These are phyloP conservation scores for Fraxinus sp. DNA, from an alignment of 305 asterid genomes.

Conservation along the genomic window DNA sequence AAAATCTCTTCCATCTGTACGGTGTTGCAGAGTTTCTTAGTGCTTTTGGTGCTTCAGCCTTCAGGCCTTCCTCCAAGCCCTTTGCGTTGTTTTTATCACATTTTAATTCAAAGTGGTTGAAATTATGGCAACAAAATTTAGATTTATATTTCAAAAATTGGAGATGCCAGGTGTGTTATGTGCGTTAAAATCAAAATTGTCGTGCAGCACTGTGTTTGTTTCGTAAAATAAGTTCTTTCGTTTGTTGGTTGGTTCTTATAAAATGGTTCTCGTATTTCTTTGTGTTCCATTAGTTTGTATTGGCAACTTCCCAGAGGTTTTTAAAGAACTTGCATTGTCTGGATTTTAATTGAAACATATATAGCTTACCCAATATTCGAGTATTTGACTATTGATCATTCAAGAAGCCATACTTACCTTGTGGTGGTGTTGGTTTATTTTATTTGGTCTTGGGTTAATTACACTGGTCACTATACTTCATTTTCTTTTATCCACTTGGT, in stretches of 20 bases:
- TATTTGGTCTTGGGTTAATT: neutral
- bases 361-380: neutral
- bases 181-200: neutral
- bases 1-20: conserved; percentile 46
- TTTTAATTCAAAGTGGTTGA: too few relatives aligned
- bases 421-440: neutral
- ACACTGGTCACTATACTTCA: neutral
- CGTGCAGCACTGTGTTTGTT: conserved; percentile 32
- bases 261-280: neutral
- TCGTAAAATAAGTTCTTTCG: conserved; percentile 20
- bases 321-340: neutral
- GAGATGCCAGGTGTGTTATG: too few relatives aligned
- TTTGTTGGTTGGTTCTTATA: conserved; percentile 2
- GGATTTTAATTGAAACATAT: neutral
- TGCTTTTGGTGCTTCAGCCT: conserved; percentile 58
- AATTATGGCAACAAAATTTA: too few relatives aligned
- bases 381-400: neutral
- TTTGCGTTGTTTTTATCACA: conserved; percentile 32
- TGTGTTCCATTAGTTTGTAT: neutral
- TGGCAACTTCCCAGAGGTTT: conserved; percentile 12
- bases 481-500: neutral
- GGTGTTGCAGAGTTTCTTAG: conserved; percentile 59
- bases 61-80: conserved; percentile 67
- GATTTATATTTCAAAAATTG: too few relatives aligned
- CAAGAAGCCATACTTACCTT: neutral